Conservation (phyloP, 345 rosid genomes). For the Dipteronia sinensis region DNA sequence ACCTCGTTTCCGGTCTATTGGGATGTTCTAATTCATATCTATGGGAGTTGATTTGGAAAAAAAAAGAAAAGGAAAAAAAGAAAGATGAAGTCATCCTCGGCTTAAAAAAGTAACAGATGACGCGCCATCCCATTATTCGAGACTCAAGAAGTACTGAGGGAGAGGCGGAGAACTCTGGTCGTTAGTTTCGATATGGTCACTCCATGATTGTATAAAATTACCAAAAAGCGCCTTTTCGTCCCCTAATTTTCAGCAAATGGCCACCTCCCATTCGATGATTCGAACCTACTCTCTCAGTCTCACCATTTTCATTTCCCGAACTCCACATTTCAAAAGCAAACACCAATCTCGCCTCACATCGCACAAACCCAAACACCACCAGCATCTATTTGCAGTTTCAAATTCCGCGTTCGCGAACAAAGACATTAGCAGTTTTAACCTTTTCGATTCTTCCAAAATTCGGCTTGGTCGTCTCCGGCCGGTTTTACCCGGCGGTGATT, state of each 20-base stretch:
- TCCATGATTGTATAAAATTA: not conserved
- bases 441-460: not conserved
- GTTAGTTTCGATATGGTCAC: no score
- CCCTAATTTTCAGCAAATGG: constrained; percentile 23
- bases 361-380: constrained; percentile 1
- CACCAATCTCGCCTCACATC: constrained; percentile 3
- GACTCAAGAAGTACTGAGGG: no score
- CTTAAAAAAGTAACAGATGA: no score
- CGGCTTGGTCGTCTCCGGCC: constrained; percentile 12
- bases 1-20: no score
- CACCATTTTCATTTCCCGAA: not conserved
- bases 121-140: no score
- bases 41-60: no score
- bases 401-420: not conserved
- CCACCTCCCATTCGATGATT: constrained; percentile 17
- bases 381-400: not conserved
- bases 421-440: not conserved
- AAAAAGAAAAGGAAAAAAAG: no score
- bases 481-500: constrained; percentile 20
- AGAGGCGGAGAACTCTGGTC: no score
- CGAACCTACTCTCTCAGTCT: not conserved
- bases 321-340: constrained; percentile 2
- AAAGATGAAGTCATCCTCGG: no score
- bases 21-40: no score
- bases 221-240: not conserved